These are phyloP conservation scores for Exophiala sideris DNA, from an alignment of 2,329 filamentous ascomycete species.

Conservation along the genomic window DNA sequence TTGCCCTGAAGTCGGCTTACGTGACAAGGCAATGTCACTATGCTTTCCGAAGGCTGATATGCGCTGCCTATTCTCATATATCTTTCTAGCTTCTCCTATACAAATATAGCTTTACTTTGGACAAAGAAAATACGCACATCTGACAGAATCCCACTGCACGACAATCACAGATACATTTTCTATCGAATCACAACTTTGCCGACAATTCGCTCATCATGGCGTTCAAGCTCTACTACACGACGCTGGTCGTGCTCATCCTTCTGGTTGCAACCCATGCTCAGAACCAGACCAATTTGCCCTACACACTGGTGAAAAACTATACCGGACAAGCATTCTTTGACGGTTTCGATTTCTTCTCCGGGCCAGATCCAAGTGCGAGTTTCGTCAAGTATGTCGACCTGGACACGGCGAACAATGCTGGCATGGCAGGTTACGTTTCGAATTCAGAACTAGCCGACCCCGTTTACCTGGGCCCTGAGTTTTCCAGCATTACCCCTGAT, in stretches of 20 bases:
- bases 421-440: constrained; percentile 30
- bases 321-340: constrained; percentile 46
- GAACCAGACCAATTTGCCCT: neutral
- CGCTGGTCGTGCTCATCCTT: neutral
- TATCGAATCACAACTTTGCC: too few relatives aligned
- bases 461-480: constrained; percentile 46
- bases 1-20: too few relatives aligned
- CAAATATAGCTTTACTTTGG: too few relatives aligned
- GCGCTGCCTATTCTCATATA: too few relatives aligned
- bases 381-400: constrained; percentile 49
- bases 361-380: constrained; percentile 47
- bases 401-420: constrained; percentile 34
- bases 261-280: neutral
- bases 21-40: too few relatives aligned
- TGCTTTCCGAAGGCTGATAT: too few relatives aligned
- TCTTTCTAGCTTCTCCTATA: too few relatives aligned
- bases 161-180: too few relatives aligned
- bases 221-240: neutral
- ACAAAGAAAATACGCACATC: too few relatives aligned
- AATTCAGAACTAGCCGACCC: constrained; percentile 28
- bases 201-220: too few relatives aligned
- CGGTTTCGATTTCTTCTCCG: constrained; percentile 48
- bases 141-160: too few relatives aligned
- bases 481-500: constrained; percentile 32
- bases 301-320: constrained; percentile 34